Conservation (phyloP, 345 rosid genomes). For the Populus davidiana region DNA sequence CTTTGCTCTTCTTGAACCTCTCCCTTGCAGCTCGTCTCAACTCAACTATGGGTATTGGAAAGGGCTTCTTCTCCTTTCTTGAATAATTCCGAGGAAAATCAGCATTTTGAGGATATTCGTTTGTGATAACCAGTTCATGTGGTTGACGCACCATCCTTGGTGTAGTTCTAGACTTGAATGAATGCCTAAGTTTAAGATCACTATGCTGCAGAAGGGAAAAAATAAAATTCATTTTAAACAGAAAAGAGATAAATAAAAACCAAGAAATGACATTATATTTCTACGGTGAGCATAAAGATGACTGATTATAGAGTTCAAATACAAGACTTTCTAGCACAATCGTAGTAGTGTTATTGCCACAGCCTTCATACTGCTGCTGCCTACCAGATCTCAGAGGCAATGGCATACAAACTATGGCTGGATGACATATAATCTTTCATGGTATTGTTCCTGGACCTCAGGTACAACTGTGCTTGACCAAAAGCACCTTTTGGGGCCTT, state of each 20-base stretch:
- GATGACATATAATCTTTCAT: neutral
- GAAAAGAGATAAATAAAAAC: neutral
- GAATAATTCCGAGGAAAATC: conserved; percentile 71
- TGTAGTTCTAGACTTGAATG: conserved; percentile 24
- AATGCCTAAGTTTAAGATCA: conserved; percentile 28
- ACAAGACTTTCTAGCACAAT: neutral
- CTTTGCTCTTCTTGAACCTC: conserved; percentile 68
- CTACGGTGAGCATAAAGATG: neutral
- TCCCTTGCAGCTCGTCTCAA: conserved; percentile 90
- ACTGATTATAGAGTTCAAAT: neutral
- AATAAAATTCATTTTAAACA: neutral
- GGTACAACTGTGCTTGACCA: neutral
- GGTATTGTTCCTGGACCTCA: neutral
- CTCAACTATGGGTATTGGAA: conserved; percentile 73
- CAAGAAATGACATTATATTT: neutral
- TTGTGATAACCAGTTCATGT: conserved; percentile 38
- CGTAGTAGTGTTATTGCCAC: too few relatives aligned
- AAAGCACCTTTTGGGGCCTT: neutral
- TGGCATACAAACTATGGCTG: neutral
- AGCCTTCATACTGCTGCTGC: neutral
- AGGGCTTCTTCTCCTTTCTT: conserved; percentile 86
- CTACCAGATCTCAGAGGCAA: neutral
- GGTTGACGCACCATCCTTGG: conserved; percentile 32
- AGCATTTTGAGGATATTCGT: conserved; percentile 73
- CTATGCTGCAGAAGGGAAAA: conserved; percentile 37